Evolutionary conservation across 2,329 filamentous ascomycete genomes (phyloP), one percentile per base, ranked within the genome.

Genomic region (Didymosphaeria variabile): DNA sequence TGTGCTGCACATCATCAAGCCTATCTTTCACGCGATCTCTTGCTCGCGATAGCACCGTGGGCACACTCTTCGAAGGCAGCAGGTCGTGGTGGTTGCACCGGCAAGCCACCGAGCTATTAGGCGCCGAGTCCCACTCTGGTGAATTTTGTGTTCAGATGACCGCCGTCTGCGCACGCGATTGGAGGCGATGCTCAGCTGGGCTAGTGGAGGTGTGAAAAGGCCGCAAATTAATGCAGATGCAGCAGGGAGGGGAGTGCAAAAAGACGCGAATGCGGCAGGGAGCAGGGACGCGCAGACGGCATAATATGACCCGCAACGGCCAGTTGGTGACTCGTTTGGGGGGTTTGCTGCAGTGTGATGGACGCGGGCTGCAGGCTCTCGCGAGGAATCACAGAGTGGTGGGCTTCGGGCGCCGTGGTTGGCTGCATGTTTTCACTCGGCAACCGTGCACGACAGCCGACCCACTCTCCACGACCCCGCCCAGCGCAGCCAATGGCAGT

Each of bases 321-420:
- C 47, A 23, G 54, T 47, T 15, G 34, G 21, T 26, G 32, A 51
- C 47, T 54, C 49, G 40, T 59, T 53, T 31, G 36, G 53, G 23
- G 62, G 58, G 62, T 56, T 64, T 61, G 60, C 69, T 72, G 74
- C 74, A 73, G 67, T 70, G 74, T 77, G 74, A 76, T 71, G 62
- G 67, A 62, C 64, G 54, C 58, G 50, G 55, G 49, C 70, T 73
- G 72, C 73, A 76, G 56, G 38, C 61, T 63, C 55, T 42, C 58
- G 61, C 57, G 61, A 57, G 60, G 59, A 62, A 67, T 77, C 74
- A 77, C 73, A 72, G 71, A 68, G 68, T 60, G 59, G 52, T 31
- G 51, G 45, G 19, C 31, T 38, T 46, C 29, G 38, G 12, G 36
- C 32, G 9, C 1, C 34, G 29, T 68, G 61, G 72, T 76, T 71